Conservation (phyloP, 371 early-diverging fungal genomes). For the Cokeromyces recurvatus region DNA sequence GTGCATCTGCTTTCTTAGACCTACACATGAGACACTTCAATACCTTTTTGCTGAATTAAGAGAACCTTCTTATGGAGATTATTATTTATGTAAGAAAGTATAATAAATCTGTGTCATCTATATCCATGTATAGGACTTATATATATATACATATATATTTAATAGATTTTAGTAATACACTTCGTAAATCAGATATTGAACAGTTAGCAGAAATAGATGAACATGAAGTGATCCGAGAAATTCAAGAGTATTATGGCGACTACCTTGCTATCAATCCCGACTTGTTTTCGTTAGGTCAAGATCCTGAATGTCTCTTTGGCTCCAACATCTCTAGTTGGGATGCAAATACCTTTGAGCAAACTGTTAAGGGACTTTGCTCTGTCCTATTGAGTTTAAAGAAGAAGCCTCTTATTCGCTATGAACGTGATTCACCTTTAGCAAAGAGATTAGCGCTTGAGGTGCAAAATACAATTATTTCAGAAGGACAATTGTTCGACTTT, state of each 20-base stretch:
- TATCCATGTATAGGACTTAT: neutral
- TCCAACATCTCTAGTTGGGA: constrained; percentile 73
- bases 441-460: constrained; percentile 80
- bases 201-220: constrained; percentile 94
- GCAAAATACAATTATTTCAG: constrained; percentile 72
- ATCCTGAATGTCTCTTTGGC: constrained; percentile 63
- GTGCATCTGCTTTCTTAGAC: constrained; percentile 88
- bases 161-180: constrained; percentile 83
- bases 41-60: constrained; percentile 84
- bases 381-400: constrained; percentile 82
- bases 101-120: neutral
- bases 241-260: constrained; percentile 95
- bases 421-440: constrained; percentile 72
- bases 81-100: constrained; percentile 75
- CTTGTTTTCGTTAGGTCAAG: constrained; percentile 77
- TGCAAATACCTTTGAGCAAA: constrained; percentile 62
- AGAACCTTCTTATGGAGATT: constrained; percentile 90
- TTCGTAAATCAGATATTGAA: constrained; percentile 87
- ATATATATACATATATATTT: neutral
- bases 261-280: constrained; percentile 82
- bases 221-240: constrained; percentile 88
- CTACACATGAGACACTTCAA: constrained; percentile 78
- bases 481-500: constrained; percentile 81
- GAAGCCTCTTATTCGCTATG: constrained; percentile 89
- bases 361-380: constrained; percentile 75